Percentiles rank a stretch among this genome's conserved stretches.
These are phyloP conservation scores for Lentinus tigrinus DNA, from an alignment of 768 basidiomycete species.

Conservation along the genomic window DNA sequence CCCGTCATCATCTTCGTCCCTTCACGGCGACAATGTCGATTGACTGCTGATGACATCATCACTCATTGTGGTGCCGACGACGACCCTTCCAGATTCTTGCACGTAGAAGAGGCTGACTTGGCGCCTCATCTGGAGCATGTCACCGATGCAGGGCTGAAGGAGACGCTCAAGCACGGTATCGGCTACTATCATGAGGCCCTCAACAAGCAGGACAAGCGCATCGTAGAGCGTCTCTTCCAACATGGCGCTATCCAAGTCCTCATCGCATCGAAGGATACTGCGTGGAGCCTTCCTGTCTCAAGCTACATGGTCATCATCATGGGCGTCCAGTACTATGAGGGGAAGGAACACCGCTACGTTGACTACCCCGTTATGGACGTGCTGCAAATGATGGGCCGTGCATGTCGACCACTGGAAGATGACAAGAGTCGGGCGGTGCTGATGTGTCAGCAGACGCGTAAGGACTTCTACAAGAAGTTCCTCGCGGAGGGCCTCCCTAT, in stretches of 20 bases:
- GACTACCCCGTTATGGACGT: constrained; percentile 99
- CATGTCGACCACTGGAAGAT: constrained; percentile 88
- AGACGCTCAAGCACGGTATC: constrained; percentile 85
- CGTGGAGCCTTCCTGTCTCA: constrained; percentile 92
- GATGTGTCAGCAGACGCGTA: constrained; percentile 97
- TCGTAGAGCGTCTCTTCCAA: constrained; percentile 89
- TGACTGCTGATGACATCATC: constrained; percentile 89
- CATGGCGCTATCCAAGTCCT: constrained; percentile 94
- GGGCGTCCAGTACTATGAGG: constrained; percentile 98
- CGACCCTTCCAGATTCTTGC: constrained; percentile 82
- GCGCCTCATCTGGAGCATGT: constrained; percentile 88
- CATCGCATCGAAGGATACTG: constrained; percentile 94
- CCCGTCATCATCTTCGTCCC: constrained; percentile 94
- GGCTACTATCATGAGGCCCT: constrained; percentile 96
- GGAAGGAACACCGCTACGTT: constrained; percentile 95
- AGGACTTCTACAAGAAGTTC: constrained; percentile 99
- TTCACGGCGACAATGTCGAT: constrained; percentile 88
- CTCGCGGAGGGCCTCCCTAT: constrained; percentile 95
- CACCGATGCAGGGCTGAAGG: constrained; percentile 69
- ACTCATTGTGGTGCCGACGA: constrained; percentile 88
- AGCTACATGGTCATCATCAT: constrained; percentile 99
- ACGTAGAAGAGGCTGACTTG: constrained; percentile 79
- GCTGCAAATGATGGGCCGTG: constrained; percentile 99
- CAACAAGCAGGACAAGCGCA: constrained; percentile 87
- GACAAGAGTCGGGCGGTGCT: constrained; percentile 90